Conservation (phyloP, 495 filamentous ascomycete species). For the Tuber melanosporum region DNA sequence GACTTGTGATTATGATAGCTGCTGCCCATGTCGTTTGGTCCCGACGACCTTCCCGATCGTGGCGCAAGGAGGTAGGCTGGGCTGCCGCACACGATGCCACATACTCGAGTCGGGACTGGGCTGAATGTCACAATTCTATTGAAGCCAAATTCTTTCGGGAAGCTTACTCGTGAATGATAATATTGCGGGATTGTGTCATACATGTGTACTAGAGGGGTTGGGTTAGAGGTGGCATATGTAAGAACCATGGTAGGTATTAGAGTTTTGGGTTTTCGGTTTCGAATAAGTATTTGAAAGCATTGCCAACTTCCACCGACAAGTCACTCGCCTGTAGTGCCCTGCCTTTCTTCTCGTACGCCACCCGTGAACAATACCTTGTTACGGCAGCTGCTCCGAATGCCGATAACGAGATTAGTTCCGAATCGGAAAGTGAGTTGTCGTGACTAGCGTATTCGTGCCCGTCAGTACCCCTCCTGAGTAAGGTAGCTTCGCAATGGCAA, state of each 20-base stretch:
- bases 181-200: not conserved
- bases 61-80: constrained; percentile 12
- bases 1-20: constrained; percentile 46
- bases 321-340: constrained; percentile 90
- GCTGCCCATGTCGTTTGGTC: constrained; percentile 67
- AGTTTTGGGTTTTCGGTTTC: constrained; percentile 41
- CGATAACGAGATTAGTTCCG: constrained; percentile 66
- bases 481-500: not conserved
- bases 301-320: constrained; percentile 82
- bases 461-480: constrained; percentile 7
- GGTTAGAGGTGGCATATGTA: not conserved
- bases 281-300: constrained; percentile 73
- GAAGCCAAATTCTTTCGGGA: not conserved
- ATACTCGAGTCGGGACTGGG: not conserved
- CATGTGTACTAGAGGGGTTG: not conserved
- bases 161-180: not conserved
- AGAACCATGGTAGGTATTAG: constrained; percentile 5
- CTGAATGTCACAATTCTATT: not conserved
- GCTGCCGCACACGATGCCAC: not conserved
- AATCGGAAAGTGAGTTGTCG: constrained; percentile 51
- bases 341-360: constrained; percentile 81
- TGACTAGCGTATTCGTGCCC: constrained; percentile 39
- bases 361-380: constrained; percentile 77
- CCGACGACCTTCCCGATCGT: constrained; percentile 48
- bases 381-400: constrained; percentile 82